Percentiles rank a stretch among this genome's conserved stretches.
phyloP scores from a whole-genome alignment of 768 basidiomycete species.

The Tricholoma matsutake region DNA sequence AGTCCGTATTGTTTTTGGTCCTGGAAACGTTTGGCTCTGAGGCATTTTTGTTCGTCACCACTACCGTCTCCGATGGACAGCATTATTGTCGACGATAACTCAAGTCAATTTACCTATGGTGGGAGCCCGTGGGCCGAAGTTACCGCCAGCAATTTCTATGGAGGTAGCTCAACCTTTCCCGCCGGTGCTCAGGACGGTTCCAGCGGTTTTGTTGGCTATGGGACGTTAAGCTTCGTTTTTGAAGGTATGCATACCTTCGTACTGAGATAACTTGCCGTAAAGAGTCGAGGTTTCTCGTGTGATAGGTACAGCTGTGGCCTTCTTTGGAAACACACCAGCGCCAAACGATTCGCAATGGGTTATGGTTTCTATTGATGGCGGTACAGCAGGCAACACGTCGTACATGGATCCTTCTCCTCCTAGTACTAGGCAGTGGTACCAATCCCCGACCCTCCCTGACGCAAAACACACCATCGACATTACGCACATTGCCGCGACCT shows the following conservation, averaged over 20 bases:
- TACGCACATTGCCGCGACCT: constrained; percentile 16
- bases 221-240: constrained; percentile 3
- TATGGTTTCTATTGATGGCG: constrained; percentile 20
- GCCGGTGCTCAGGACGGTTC: not conserved
- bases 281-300: not conserved
- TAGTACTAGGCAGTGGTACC: constrained; percentile 22
- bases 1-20: too few relatives aligned
- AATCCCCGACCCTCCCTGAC: constrained; percentile 18
- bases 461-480: constrained; percentile 18
- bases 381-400: constrained; percentile 3
- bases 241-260: not conserved
- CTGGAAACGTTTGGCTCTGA: too few relatives aligned
- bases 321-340: constrained; percentile 12
- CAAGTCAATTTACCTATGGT: not conserved
- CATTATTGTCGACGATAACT: constrained; percentile 3
- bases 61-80: not conserved
- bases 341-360: constrained; percentile 6
- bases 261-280: not conserved
- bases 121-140: constrained; percentile 5
- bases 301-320: constrained; percentile 12
- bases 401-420: constrained; percentile 14
- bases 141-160: not conserved
- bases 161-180: not conserved
- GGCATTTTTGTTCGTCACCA: not conserved
- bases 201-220: not conserved